Evolutionary conservation across 371 early-diverging fungal genomes (phyloP).

Genomic region (Mucor plumbeus): DNA sequence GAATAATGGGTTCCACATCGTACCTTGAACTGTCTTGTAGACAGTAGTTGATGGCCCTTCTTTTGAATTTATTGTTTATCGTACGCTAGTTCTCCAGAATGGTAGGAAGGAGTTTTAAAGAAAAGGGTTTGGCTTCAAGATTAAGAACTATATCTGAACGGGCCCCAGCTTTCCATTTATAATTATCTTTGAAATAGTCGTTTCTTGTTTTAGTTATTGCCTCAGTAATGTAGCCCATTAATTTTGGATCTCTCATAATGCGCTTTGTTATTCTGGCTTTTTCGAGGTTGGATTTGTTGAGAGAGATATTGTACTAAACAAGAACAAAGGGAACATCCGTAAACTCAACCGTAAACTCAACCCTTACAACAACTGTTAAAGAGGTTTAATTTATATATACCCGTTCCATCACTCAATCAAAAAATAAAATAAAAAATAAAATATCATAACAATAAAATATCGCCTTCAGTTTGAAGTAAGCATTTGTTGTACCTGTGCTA

Average conservation of each 20-base stretch:
- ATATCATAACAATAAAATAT: too few species aligned
- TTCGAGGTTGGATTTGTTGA: background rate
- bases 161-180: constrained; percentile 10
- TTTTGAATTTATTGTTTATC: constrained; percentile 14
- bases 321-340: too few species aligned
- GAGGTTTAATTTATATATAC: too few species aligned
- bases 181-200: constrained; percentile 18
- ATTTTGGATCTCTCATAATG: constrained; percentile 18
- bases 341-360: too few species aligned
- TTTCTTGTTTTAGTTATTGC: constrained; percentile 2
- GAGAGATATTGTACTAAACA: too few species aligned
- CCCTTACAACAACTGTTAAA: too few species aligned
- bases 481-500: too few species aligned
- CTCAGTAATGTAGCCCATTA: constrained; percentile 14
- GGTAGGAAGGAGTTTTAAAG: constrained; percentile 16
- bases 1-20: constrained; percentile 17
- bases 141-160: constrained; percentile 18
- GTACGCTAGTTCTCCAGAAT: constrained; percentile 16
- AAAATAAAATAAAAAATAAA: too few species aligned
- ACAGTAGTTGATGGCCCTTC: constrained; percentile 16
- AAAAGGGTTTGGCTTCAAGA: constrained; percentile 8
- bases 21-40: constrained; percentile 18
- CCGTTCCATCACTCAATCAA: too few species aligned
- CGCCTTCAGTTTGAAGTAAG: too few species aligned
- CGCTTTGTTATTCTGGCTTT: constrained; percentile 12